These are phyloP conservation scores for Boletales sp. DNA, from an alignment of 768 basidiomycete genomes.

Conservation along the genomic window DNA sequence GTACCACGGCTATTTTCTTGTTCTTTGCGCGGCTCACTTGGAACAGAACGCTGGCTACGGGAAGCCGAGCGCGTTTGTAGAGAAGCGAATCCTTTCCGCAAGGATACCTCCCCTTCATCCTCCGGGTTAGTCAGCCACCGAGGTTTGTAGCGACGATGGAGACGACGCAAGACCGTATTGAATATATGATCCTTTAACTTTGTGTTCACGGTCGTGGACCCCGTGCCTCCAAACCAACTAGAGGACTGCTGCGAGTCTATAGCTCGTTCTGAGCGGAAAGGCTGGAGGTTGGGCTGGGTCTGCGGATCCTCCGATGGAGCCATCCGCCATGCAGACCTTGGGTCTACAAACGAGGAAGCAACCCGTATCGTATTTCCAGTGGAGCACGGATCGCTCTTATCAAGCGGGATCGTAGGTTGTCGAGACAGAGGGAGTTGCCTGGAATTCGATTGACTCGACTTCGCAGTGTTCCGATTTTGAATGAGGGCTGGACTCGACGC, in stretches of 20 bases:
- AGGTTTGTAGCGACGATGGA: constrained; percentile 48
- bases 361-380: constrained; percentile 34
- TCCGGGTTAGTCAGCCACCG: constrained; percentile 39
- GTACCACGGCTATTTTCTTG: constrained; percentile 36
- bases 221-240: constrained; percentile 81
- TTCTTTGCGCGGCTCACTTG: constrained; percentile 37
- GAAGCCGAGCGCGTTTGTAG: constrained; percentile 13
- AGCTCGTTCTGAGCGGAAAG: constrained; percentile 40
- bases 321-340: constrained; percentile 15
- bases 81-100: constrained; percentile 36
- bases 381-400: constrained; percentile 44
- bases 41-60: constrained; percentile 17
- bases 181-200: constrained; percentile 96
- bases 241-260: constrained; percentile 31
- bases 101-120: constrained; percentile 53
- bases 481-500: constrained; percentile 73
- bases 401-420: constrained; percentile 35
- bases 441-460: constrained; percentile 5
- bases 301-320: constrained; percentile 26
- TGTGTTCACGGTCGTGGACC: constrained; percentile 91
- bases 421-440: constrained; percentile 42
- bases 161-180: constrained; percentile 75
- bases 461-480: constrained; percentile 25
- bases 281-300: constrained; percentile 33
- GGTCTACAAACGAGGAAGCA: constrained; percentile 23